Base-by-base conservation (phyloP, 805 yeast species). In the Starmerella powellii region DNA sequence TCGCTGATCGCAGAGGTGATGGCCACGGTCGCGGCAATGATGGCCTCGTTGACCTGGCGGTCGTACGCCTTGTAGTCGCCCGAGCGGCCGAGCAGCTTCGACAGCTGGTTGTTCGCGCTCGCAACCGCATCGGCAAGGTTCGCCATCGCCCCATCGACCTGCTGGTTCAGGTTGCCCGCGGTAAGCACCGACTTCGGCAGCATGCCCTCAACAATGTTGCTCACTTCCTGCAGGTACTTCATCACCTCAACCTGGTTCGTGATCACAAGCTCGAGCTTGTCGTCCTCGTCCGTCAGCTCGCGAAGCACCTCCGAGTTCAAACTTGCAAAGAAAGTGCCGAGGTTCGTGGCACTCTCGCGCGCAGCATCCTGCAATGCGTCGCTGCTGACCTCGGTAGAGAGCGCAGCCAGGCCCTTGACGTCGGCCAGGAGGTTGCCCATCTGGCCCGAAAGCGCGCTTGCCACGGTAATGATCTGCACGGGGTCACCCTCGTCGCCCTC, bases 1-100 rank as follows among this genome's bases (percentile, higher is more conserved):
- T 72, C 65, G 5, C 80, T 76, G 39, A 85, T 79, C 1, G 94
- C 84, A 46, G 78, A 74, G 1, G 88, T 82, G 23, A 85, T 78
- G 11, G 85, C 82, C 44, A 78, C 72, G 0, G 94, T 91, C 17
- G 88, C 83, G 2, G 78, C 65, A 34, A 85, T 63, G 44, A 86
- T 74, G 0, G 88, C 80, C 53, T 78, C 83, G 58, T 81, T 83
- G 34, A 84, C 74, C 54, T 78, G 79, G 39, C 76, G 59, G 48
- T 80, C 79, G 31, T 71, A 71, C 13, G 74, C 68, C 2, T 20
- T 10, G 45, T 48, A 47, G 13, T 20, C 31, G 26, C 41, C 29
- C 29, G 74, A 66, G 42, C 62, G 61, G n/a, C 59, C 47, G 53
- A 80, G 59, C 39, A 83, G 65, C 17, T 62, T 62, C 11, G 64